Percentiles rank a stretch among this genome's conserved stretches.
These are phyloP conservation scores for Phylloporus sp. DNA, from an alignment of 768 basidiomycete species.

Conservation along the genomic window DNA sequence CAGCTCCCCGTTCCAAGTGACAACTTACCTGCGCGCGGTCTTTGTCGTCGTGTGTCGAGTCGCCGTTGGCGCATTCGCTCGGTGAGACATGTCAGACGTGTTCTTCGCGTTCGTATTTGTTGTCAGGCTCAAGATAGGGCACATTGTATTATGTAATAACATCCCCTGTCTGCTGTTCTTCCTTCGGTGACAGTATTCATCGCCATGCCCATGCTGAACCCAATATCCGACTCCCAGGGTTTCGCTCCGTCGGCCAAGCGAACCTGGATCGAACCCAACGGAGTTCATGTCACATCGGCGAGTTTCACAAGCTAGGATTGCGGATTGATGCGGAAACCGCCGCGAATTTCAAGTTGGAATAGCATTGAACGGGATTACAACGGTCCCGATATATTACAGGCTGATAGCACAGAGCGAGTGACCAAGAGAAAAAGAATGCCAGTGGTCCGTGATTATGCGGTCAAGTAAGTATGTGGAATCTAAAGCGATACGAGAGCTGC, in stretches of 20 bases:
- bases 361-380: slow-evolving; percentile 19
- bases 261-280: slow-evolving; percentile 2
- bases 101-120: no score
- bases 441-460: slow-evolving; percentile 16
- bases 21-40: no score
- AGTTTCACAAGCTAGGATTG: slow-evolving; percentile 19
- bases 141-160: no score
- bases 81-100: no score
- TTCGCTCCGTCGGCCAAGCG: slow-evolving; percentile 2
- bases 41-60: no score
- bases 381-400: slow-evolving; percentile 22
- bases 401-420: slow-evolving; percentile 17
- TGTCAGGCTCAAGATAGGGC: no score
- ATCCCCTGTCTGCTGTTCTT: no score
- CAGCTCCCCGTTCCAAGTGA: no score
- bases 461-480: slow-evolving; percentile 9
- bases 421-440: slow-evolving; percentile 6
- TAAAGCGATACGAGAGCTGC: slow-evolving; percentile 10
- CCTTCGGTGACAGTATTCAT: no score
- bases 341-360: slow-evolving; percentile 16
- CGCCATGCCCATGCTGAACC: no score
- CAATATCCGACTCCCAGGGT: slow-evolving; percentile 9
- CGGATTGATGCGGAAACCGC: slow-evolving; percentile 14
- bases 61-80: no score
- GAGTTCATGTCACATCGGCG: slow-evolving; percentile 15